phyloP scores from a whole-genome alignment of 2,329 filamentous ascomycete species.

The Beauveria australis region DNA sequence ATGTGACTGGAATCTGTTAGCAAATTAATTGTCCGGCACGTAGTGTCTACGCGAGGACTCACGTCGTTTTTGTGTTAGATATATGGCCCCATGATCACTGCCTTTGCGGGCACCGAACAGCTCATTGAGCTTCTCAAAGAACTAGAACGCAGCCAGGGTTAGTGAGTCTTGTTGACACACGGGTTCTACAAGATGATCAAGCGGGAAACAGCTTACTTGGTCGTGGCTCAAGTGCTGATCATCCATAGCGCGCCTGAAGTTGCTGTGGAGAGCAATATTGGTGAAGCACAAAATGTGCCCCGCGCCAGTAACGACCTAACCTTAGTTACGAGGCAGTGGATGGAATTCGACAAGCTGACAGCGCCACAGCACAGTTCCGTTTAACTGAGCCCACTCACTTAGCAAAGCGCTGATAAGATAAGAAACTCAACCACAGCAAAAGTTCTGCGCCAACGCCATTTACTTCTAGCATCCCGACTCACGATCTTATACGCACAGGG shows the following conservation, averaged over 20 bases:
- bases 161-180: neutral
- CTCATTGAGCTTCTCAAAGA: slow-evolving; percentile 60
- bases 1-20: slow-evolving; percentile 28
- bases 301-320: neutral
- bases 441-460: neutral
- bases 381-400: no score
- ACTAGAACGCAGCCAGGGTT: slow-evolving; percentile 39
- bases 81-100: slow-evolving; percentile 65
- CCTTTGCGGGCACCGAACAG: slow-evolving; percentile 61
- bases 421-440: slow-evolving; percentile 2
- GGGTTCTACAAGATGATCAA: slow-evolving; percentile 1
- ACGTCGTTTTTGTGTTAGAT: slow-evolving; percentile 71
- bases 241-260: slow-evolving; percentile 17
- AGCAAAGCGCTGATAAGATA: neutral
- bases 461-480: neutral
- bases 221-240: slow-evolving; percentile 28
- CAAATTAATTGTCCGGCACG: neutral
- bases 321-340: no score
- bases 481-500: neutral
- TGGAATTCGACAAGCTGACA: no score
- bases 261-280: slow-evolving; percentile 1
- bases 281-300: slow-evolving; percentile 6
- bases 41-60: slow-evolving; percentile 20
- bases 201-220: slow-evolving; percentile 24
- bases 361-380: no score